phyloP scores from a whole-genome alignment of 768 basidiomycete species.

The Tephrocybe sp. region DNA sequence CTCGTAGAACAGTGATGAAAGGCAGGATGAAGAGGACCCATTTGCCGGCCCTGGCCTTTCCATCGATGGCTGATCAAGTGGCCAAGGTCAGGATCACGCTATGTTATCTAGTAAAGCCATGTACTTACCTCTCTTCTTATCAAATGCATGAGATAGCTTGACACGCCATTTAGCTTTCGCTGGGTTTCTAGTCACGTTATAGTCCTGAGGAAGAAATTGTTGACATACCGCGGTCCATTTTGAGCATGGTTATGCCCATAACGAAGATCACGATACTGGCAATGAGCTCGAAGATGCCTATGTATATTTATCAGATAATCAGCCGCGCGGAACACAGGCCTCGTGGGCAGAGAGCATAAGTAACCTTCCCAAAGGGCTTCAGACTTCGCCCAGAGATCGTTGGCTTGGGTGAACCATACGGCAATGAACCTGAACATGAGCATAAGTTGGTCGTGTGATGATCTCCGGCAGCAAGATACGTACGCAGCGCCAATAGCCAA shows the following conservation, averaged over 20 bases:
- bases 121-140: slow-evolving; percentile 30
- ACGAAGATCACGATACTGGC: slow-evolving; percentile 82
- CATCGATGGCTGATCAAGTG: slow-evolving; percentile 40
- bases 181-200: slow-evolving; percentile 15
- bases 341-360: slow-evolving; percentile 15
- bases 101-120: neutral
- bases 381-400: slow-evolving; percentile 77
- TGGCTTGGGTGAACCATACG: slow-evolving; percentile 91
- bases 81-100: neutral
- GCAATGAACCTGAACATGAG: slow-evolving; percentile 63
- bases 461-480: slow-evolving; percentile 10
- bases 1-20: slow-evolving; percentile 87
- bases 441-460: neutral
- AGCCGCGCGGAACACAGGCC: neutral
- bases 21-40: slow-evolving; percentile 92
- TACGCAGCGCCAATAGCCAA: slow-evolving; percentile 80
- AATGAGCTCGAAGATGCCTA: slow-evolving; percentile 69
- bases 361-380: slow-evolving; percentile 93
- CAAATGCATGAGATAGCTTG: slow-evolving; percentile 81
- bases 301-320: neutral
- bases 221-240: slow-evolving; percentile 70
- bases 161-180: slow-evolving; percentile 93
- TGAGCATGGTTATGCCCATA: slow-evolving; percentile 94
- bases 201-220: too few relatives aligned
- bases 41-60: slow-evolving; percentile 55